Base-by-base conservation (phyloP, 306 rosid genomes). In the Cucurbita moschata region DNA sequence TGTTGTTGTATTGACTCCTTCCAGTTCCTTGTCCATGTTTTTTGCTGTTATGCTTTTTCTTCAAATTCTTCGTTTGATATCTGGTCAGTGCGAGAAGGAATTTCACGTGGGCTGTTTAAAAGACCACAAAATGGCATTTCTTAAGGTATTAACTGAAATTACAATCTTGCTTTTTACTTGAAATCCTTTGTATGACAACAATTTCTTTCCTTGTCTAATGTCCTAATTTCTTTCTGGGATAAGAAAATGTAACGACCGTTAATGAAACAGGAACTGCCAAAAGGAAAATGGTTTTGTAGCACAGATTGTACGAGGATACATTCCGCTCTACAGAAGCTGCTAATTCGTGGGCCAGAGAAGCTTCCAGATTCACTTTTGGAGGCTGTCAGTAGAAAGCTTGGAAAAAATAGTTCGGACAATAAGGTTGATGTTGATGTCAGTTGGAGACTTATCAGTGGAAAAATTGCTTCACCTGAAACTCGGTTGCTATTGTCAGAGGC, bases 41-140 rank as follows among this genome's bases (percentile, higher is more conserved):
- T 13, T 57, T 15, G 26, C 56, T 57, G 55, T 73, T 56, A 42
- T 23, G 49, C 66, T 10, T 62, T 54, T 72, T 42, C 51, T 56
- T 39, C 66, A 52, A n/a, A 42, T 57, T 56, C 67, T 73, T 73
- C 65, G 42, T 73, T 73, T 73, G 49, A 21, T 58, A 44, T 66
- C 64, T 54, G 82, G 57, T 76, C 83, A 94, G 99, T 94, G 99
- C 77, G 99, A 94, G 85, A 94, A 91, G 85, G 97, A 94, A 85
- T 94, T 85, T 83, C 99, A 94, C 62, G 92, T 94, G 66, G 99
- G 97, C 83, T 94, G 99, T 81, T 84, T 94, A 85, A 86, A 96
- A 87, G 92, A 89, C 77, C 94, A 89, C 79, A 94, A 94, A 90
- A 94, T 91, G 96, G 92, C 99, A 75, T 87, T 77, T 84, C 79